Percentiles rank a stretch among this genome's conserved stretches.
Evolutionary conservation across 2,329 filamentous ascomycete genomes (phyloP).

Genomic region (Pseudocercospora musae): DNA sequence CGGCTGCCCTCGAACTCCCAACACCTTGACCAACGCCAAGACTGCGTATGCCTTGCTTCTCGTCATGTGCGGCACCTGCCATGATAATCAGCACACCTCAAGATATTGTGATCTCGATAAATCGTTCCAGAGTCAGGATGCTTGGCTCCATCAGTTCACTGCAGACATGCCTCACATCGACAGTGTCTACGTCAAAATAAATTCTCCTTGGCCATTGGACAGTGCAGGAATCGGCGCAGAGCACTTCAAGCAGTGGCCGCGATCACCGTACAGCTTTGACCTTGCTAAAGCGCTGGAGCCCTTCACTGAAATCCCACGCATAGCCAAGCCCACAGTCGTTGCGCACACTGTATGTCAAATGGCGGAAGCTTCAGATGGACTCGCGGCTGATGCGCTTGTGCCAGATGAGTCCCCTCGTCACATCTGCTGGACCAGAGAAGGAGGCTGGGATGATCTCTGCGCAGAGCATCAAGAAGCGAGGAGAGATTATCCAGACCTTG

Average conservation of each 20-base stretch:
- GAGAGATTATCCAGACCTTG: not conserved
- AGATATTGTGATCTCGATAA: not conserved
- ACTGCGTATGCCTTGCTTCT: not conserved
- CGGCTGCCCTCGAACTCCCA: not conserved
- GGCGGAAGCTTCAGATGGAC: too few species aligned
- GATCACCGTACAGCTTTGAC: not conserved
- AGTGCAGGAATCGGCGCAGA: too few species aligned
- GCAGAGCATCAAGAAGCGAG: not conserved
- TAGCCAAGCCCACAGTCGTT: not conserved
- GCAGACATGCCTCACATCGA: not conserved
- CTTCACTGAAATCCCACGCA: not conserved
- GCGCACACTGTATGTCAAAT: not conserved
- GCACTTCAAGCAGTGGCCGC: not conserved
- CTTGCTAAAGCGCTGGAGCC: not conserved
- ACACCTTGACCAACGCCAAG: not conserved
- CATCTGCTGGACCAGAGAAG: not conserved
- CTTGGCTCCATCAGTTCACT: not conserved
- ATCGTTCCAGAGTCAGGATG: too few species aligned
- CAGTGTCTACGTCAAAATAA: not conserved
- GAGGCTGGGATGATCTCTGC: not conserved
- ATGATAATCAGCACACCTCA: not conserved
- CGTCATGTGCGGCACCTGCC: not conserved
- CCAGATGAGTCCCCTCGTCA: not conserved
- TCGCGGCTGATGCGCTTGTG: not conserved
- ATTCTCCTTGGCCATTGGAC: not conserved